A percentile compares a stretch with the other conserved stretches of the same genome.
These are phyloP conservation scores for Alternaria triticimaculans DNA, from an alignment of 2,329 filamentous ascomycete genomes.

Conservation along the genomic window DNA sequence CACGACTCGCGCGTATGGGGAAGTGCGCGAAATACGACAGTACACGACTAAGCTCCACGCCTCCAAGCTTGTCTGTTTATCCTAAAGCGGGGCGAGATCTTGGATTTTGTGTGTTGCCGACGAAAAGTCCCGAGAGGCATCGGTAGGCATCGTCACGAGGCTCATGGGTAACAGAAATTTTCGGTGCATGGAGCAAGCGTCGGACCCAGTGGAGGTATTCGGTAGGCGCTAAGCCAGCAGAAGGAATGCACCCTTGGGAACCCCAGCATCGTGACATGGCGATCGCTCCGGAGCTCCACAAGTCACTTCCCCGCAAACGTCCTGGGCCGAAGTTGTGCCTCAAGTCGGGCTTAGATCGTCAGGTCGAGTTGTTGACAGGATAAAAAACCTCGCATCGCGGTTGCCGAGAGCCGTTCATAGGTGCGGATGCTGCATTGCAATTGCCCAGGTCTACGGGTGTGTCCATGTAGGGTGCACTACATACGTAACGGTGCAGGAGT, in stretches of 20 bases:
- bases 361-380: not conserved
- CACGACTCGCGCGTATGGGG: slow-evolving; percentile 1
- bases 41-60: not conserved
- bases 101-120: slow-evolving; percentile 4
- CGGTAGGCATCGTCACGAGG: slow-evolving; percentile 15
- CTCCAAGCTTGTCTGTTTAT: not conserved
- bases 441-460: not conserved
- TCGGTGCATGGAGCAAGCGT: slow-evolving; percentile 13
- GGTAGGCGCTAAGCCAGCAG: slow-evolving; percentile 3
- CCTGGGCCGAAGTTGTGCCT: slow-evolving; percentile 18
- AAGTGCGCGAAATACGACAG: slow-evolving; percentile 12
- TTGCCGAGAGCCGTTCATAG: not conserved
- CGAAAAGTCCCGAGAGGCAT: slow-evolving; percentile 6
- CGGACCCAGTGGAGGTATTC: slow-evolving; percentile 6
- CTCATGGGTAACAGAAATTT: slow-evolving; percentile 12
- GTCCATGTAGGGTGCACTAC: not conserved
- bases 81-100: slow-evolving; percentile 5
- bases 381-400: not conserved
- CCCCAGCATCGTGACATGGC: slow-evolving; percentile 6
- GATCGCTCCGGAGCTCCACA: slow-evolving; percentile 14
- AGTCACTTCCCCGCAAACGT: slow-evolving; percentile 12
- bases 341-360: not conserved
- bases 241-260: slow-evolving; percentile 4
- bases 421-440: not conserved
- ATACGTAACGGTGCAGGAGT: not conserved